These are phyloP conservation scores for Vanderwaltozyma tropicalis DNA, from an alignment of 805 yeast species.

Conservation along the genomic window DNA sequence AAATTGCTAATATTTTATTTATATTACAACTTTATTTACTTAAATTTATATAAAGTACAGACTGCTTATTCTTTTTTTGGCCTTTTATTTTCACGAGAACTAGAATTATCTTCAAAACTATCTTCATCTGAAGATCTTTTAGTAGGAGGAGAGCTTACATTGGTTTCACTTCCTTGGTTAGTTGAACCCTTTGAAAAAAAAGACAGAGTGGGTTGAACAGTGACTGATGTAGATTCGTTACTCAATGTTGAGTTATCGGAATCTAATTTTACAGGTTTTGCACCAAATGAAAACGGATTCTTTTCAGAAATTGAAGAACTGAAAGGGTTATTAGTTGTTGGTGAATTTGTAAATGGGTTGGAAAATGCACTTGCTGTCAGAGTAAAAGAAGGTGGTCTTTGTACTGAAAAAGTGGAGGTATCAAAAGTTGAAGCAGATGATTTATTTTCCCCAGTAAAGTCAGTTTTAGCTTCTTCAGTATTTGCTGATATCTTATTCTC, in stretches of 20 bases:
- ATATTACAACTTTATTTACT: too few relatives aligned
- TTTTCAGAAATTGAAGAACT: background rate
- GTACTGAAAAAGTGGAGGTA: too few relatives aligned
- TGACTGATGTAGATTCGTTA: background rate
- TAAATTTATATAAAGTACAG: too few relatives aligned
- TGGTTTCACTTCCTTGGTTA: slow-evolving; percentile 6
- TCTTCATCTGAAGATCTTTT: slow-evolving; percentile 10
- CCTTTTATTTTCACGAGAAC: background rate
- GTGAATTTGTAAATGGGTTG: background rate
- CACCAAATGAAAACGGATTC: background rate
- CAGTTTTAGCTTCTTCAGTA: background rate
- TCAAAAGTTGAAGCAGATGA: too few relatives aligned
- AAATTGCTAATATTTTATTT: too few relatives aligned
- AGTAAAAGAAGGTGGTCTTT: too few relatives aligned
- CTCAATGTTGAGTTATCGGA: background rate
- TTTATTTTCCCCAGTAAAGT: background rate
- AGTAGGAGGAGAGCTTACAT: slow-evolving; percentile 5
- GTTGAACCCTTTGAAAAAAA: slow-evolving; percentile 4
- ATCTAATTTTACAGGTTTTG: background rate
- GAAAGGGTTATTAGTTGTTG: too few relatives aligned
- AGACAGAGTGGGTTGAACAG: slow-evolving; percentile 1
- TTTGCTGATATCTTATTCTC: slow-evolving; percentile 12
- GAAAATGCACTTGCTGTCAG: background rate
- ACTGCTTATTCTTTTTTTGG: background rate
- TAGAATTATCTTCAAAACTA: slow-evolving; percentile 1